Percentiles rank a stretch among this genome's conserved stretches.
Conservation (phyloP, 257 asterid genomes). For the Datura wrightii region DNA sequence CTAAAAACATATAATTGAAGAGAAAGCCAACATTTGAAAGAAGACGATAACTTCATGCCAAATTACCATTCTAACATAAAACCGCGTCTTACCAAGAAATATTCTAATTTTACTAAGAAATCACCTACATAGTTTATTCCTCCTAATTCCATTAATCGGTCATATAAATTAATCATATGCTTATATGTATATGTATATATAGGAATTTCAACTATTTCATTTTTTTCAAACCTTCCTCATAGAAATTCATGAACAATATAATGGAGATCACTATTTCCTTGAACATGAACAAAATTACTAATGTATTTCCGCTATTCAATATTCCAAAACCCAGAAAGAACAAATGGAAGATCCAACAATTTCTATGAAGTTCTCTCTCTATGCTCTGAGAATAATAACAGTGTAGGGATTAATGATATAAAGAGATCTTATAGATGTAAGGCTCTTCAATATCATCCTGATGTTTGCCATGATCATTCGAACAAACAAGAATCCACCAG, state of each 20-base stretch:
- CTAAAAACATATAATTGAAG: background rate
- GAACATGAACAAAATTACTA: background rate
- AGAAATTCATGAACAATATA: background rate
- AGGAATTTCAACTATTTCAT: background rate
- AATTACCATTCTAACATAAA: background rate
- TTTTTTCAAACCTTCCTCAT: background rate
- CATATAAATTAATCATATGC: background rate
- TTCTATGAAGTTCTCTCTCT: conserved; percentile 52
- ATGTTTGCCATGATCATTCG: conserved; percentile 38
- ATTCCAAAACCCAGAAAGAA: background rate
- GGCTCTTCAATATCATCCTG: conserved; percentile 60
- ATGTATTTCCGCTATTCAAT: background rate
- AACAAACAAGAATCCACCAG: conserved; percentile 45
- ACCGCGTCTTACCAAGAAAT: background rate
- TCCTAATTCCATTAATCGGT: background rate
- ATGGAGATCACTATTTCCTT: conserved; percentile 16
- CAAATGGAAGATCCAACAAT: conserved; percentile 28
- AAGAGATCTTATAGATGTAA: conserved; percentile 55
- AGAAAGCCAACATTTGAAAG: background rate
- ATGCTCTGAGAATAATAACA: conserved; percentile 32
- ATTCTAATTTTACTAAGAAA: background rate
- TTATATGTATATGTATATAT: background rate
- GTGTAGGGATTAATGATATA: conserved; percentile 51
- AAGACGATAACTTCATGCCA: background rate
- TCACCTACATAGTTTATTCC: background rate